Base-by-base conservation (phyloP, 805 yeast genomes). In the Starmerella khaoyaiensis region DNA sequence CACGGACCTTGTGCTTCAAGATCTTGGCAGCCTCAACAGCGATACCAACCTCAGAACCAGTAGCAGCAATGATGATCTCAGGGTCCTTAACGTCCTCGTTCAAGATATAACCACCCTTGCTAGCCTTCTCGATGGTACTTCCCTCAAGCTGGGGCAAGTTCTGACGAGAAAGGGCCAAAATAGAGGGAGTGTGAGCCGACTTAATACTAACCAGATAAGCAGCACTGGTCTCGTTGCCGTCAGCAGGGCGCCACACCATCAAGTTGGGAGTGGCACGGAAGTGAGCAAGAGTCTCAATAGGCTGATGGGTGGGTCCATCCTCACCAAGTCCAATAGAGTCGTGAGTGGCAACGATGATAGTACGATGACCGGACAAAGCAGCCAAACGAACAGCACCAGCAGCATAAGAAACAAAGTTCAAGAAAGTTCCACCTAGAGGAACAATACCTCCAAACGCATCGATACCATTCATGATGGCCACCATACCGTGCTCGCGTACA, bases 401-500 rank as follows among this genome's bases (percentile, higher is more conserved):
- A 27, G 71, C 72, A 47, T 69, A 69, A 31, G 69, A 72, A 33
- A 74, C 79, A 54, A 87, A 87, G 76, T 90, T 87, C 63, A 87
- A 71, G 84, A 87, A 87, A 57, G 98, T 87, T 65, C 94, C 97
- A 62, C 95, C 95, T 68, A 76, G 86, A 53, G 84, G 77, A 63
- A 76, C 79, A 71, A 69, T 74, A 68, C 81, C 82, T 48, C 76
- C 76, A 57, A 66, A 87, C 39, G 95, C 96, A 42, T 90, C 71
- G 53, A 87, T 79, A 78, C 98, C 98, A 67, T 90, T 87, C 75
- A 86, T 72, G 62, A 86, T 79, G 49, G 96, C 95, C 67, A 94
- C 95, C 96, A 87, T 84, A 63, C 82, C 96, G 66, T 90, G 97
- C 71, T 87, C 98, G 67, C 98, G 79, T 49, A 87, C 94, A 76